These are phyloP conservation scores for Trypanosomatidae sp. DNA, from an alignment of 208 protist genomes.

Conservation along the genomic window DNA sequence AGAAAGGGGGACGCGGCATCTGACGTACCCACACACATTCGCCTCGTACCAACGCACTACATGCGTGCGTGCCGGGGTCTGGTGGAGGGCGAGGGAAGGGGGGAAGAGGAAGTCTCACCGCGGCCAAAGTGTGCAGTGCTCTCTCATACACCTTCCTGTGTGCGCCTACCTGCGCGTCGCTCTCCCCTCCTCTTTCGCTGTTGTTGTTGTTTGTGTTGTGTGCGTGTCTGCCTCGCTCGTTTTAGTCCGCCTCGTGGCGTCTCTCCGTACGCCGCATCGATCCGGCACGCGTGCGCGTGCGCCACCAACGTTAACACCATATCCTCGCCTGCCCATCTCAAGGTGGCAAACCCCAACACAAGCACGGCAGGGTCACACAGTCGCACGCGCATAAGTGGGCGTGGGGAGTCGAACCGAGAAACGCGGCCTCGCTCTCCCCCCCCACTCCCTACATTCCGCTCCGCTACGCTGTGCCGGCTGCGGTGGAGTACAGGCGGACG, in stretches of 20 bases:
- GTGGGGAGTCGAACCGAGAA: not conserved
- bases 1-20: not conserved
- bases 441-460: not conserved
- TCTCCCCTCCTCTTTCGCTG: not conserved
- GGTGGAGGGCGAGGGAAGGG: not conserved
- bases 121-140: not conserved
- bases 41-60: not conserved
- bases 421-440: not conserved
- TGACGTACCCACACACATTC: not conserved
- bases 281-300: not conserved
- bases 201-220: not conserved
- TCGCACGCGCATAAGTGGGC: not conserved
- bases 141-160: not conserved
- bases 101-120: not conserved
- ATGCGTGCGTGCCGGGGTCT: not conserved
- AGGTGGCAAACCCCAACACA: not conserved
- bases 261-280: not conserved
- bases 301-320: not conserved
- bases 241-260: not conserved
- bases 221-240: not conserved
- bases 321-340: not conserved
- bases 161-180: not conserved
- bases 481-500: conserved; percentile 43
- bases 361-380: not conserved
- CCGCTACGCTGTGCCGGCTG: not conserved